Evolutionary conservation across 345 rosid genomes (phyloP).

Genomic region (Aegle marmelos): DNA sequence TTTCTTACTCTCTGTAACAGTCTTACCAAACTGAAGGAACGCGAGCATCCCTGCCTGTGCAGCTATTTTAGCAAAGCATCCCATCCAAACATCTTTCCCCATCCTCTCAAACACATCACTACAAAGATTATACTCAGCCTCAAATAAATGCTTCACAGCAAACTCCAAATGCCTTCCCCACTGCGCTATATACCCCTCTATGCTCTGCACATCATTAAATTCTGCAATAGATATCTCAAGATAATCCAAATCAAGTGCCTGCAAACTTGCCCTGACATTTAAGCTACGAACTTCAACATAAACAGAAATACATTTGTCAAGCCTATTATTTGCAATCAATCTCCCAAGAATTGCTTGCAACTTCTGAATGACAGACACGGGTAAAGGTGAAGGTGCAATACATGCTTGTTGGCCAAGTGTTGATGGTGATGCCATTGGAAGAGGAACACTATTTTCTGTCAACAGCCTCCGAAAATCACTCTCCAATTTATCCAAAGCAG

Average conservation of each 20-base stretch:
- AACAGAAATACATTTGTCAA: slow-evolving; percentile 74
- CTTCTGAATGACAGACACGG: slow-evolving; percentile 81
- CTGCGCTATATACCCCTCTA: slow-evolving; percentile 76
- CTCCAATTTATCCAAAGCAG: slow-evolving; percentile 79
- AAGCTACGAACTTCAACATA: slow-evolving; percentile 86
- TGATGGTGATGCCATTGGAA: slow-evolving; percentile 76
- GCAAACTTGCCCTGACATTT: slow-evolving; percentile 89
- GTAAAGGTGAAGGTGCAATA: slow-evolving; percentile 87
- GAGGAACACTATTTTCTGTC: slow-evolving; percentile 82
- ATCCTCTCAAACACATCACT: slow-evolving; percentile 90
- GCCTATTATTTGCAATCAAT: slow-evolving; percentile 76
- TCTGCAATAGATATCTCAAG: slow-evolving; percentile 87
- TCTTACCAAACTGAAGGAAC: slow-evolving; percentile 92
- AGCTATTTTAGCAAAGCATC: slow-evolving; percentile 92
- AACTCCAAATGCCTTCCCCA: slow-evolving; percentile 99
- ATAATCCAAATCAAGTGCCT: slow-evolving; percentile 88
- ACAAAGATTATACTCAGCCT: slow-evolving; percentile 92
- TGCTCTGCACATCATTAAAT: slow-evolving; percentile 85
- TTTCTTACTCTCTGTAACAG: slow-evolving; percentile 87
- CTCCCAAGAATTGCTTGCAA: slow-evolving; percentile 91
- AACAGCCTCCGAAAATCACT: slow-evolving; percentile 69
- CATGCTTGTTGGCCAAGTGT: slow-evolving; percentile 61
- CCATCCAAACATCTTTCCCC: slow-evolving; percentile 88
- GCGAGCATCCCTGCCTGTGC: slow-evolving; percentile 96
- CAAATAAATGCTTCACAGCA: slow-evolving; percentile 96